Percentiles rank a stretch among this genome's conserved stretches.
These are phyloP conservation scores for Naganishia sp. DNA, from an alignment of 1,284 basidiomycete species.

Conservation along the genomic window DNA sequence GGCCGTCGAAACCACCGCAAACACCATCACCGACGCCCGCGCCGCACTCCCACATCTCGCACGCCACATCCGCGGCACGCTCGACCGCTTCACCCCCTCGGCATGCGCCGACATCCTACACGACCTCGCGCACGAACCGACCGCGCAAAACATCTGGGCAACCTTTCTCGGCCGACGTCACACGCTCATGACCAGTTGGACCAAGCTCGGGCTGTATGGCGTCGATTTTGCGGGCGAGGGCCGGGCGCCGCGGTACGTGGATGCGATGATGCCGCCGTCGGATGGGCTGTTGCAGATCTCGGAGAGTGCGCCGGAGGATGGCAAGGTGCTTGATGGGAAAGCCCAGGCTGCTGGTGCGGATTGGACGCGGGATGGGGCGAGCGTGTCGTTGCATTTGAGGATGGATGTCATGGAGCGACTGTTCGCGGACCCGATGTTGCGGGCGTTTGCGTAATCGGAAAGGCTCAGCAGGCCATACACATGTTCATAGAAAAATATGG, in stretches of 20 bases:
- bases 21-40: slow-evolving; percentile 1
- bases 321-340: not conserved
- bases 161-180: slow-evolving; percentile 55
- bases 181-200: slow-evolving; percentile 56
- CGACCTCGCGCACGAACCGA: slow-evolving; percentile 52
- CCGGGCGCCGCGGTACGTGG: slow-evolving; percentile 44
- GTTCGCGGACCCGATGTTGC: slow-evolving; percentile 41
- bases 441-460: slow-evolving; percentile 3
- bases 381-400: slow-evolving; percentile 44
- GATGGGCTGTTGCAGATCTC: slow-evolving; percentile 56
- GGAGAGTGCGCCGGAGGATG: slow-evolving; percentile 40
- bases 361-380: slow-evolving; percentile 46
- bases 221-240: slow-evolving; percentile 51
- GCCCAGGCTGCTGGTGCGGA: slow-evolving; percentile 1
- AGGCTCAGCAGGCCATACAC: too few species aligned
- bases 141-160: slow-evolving; percentile 49
- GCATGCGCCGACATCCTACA: slow-evolving; percentile 53
- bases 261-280: slow-evolving; percentile 52
- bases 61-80: slow-evolving; percentile 45
- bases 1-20: slow-evolving; percentile 11
- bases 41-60: slow-evolving; percentile 35
- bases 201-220: slow-evolving; percentile 51
- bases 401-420: slow-evolving; percentile 47
- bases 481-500: too few species aligned
- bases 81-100: slow-evolving; percentile 42